Conservation (phyloP, 352 stramenopile species). For the Thalassiosira delicatula region DNA sequence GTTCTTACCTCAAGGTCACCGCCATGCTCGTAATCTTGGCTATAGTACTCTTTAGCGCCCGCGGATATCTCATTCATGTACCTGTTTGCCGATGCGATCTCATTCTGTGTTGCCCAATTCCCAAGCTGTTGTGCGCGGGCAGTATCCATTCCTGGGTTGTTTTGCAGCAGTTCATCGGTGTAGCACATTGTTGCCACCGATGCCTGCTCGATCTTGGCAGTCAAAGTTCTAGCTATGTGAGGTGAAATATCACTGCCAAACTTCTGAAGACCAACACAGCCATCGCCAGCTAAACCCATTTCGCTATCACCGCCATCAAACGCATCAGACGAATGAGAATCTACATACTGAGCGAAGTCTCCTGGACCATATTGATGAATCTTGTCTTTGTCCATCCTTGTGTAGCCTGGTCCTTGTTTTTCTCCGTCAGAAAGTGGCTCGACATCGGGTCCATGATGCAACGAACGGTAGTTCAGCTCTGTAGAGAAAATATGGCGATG, state of each 20-base stretch:
- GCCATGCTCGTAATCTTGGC: conserved; percentile 30
- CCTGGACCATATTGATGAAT: conserved; percentile 62
- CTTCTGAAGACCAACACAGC: conserved; percentile 67
- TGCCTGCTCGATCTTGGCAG: conserved; percentile 58
- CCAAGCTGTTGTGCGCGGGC: conserved; percentile 75
- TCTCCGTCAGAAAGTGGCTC: conserved; percentile 44
- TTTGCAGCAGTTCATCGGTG: conserved; percentile 67
- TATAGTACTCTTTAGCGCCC: conserved; percentile 37
- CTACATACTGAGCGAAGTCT: conserved; percentile 66
- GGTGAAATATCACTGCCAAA: conserved; percentile 53
- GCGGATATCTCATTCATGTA: conserved; percentile 73
- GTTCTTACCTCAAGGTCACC: conserved; percentile 31
- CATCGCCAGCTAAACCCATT: conserved; percentile 83
- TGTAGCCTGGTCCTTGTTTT: conserved; percentile 34
- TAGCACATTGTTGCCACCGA: conserved; percentile 65
- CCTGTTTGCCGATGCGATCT: conserved; percentile 66
- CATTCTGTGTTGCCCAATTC: conserved; percentile 82
- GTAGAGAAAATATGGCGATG: background rate
- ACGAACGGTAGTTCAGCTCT: conserved; percentile 39
- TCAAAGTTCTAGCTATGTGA: conserved; percentile 67
- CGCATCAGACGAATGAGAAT: conserved; percentile 65
- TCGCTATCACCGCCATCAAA: conserved; percentile 82
- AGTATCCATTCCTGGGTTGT: conserved; percentile 63
- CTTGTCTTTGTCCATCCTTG: conserved; percentile 60
- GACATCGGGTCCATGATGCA: conserved; percentile 57